A percentile compares a stretch with the other conserved stretches of the same genome.
These are phyloP conservation scores for Xylariaceae sp. DNA, from an alignment of 2,329 filamentous ascomycete genomes.

Conservation along the genomic window DNA sequence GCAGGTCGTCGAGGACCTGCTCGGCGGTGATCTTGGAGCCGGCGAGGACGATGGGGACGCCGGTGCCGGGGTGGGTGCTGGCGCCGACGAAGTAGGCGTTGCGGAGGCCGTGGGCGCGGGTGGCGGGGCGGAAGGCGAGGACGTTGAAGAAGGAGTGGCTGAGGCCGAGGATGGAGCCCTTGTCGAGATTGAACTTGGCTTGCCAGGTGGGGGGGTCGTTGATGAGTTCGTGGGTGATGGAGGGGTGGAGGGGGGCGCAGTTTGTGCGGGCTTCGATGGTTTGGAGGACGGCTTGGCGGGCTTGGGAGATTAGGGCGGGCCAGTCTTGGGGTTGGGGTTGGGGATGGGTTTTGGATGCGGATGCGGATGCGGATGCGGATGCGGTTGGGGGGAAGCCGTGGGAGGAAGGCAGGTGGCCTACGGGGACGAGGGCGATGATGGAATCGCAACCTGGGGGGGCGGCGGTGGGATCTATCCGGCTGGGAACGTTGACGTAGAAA, in stretches of 20 bases:
- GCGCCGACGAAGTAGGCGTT: slow-evolving; percentile 67
- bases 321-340: slow-evolving; percentile 49
- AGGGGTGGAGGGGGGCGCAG: slow-evolving; percentile 40
- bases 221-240: slow-evolving; percentile 55
- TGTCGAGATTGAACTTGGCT: slow-evolving; percentile 65
- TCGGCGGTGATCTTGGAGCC: slow-evolving; percentile 56
- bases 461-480: slow-evolving; percentile 60
- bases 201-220: slow-evolving; percentile 64
- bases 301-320: slow-evolving; percentile 52
- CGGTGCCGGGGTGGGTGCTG: slow-evolving; percentile 69
- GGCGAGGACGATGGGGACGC: slow-evolving; percentile 67
- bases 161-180: slow-evolving; percentile 66
- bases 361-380: too few species aligned
- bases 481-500: slow-evolving; percentile 75
- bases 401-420: slow-evolving; percentile 59
- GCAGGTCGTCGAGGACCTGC: slow-evolving; percentile 37
- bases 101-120: slow-evolving; percentile 44
- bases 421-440: slow-evolving; percentile 65
- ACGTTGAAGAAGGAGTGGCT: slow-evolving; percentile 71
- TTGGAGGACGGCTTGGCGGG: slow-evolving; percentile 53
- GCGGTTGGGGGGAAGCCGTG: slow-evolving; percentile 4
- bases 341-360: slow-evolving; percentile 10
- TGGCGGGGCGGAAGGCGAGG: slow-evolving; percentile 58
- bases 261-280: slow-evolving; percentile 58
- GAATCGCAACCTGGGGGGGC: slow-evolving; percentile 60